Evolutionary conservation across 352 stramenopile genomes (phyloP), one percentile per base, ranked within the genome.

Genomic region (Pythium dissotocum): DNA sequence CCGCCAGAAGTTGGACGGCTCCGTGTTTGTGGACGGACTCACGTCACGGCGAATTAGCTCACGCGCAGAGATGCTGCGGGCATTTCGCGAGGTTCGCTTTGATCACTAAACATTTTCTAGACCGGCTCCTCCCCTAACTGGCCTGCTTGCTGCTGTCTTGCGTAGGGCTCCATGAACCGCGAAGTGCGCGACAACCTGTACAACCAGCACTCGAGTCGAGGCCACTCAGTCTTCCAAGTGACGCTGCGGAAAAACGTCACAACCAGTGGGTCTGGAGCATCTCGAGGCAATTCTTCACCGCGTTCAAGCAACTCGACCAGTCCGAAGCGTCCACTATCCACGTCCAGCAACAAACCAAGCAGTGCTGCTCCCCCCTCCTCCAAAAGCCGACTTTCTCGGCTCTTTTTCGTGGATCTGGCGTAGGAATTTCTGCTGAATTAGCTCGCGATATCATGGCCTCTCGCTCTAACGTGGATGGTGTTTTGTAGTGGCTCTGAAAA

Each of bases 361-460:
- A 33, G 33, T 18, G 54, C 24, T 3, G 35, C 7, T 10, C 30
- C 10, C 30, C 8, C 14, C 52, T 46, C 58, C 33, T 32, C 76
- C 12, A 76, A 77, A 51, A 88, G 72, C 42, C 73, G 80, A 58
- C 61, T 88, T 33, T 89, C 81, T 4, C 75, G 80, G 0, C 65
- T 91, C 0, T 89, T 83, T 59, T 91, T 93, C 65, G 82, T 91
- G n/a, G 85, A 93, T 61, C 53, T 93, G 30, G 81, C 83, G 83
- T 91, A 59, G 48, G 73, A 64, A 4, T 30, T n/a, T 52, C 40
- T 48, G 26, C 2, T 8, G 2, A 44, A 4, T 28, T n/a, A 24
- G 58, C 8, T 66, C 3, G 21, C 36, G 32, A 53, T 28, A 3
- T 1, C 6, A 44, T 21, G 13, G 30, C 26, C 13, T 26, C 42